Evolutionary conservation across 2,329 filamentous ascomycete genomes (phyloP), one percentile per base, ranked within the genome.

Genomic region (Ceratocystis huliohia): DNA sequence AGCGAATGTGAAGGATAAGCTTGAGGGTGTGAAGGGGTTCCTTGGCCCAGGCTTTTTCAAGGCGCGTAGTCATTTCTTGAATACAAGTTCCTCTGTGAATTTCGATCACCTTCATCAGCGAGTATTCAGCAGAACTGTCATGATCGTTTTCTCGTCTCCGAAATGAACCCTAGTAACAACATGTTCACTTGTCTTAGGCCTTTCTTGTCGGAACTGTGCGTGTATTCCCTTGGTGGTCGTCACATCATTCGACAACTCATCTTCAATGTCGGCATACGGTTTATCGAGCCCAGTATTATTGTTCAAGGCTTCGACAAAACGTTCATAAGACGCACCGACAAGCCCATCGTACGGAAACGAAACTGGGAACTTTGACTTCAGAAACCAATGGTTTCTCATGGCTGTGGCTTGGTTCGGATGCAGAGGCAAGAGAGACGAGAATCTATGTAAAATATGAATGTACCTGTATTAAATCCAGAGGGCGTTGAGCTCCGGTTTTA

Each of bases 221-320:
- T 59, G 10, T 33, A 33, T 33, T 25, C 56, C 56, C 56, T 59
- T 30, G 13, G 22, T 0, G 5, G 56, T 59, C 5, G 22, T 28
- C 48, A 53, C 22, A 15, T 53, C 10, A 15, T 10, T 53, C 8
- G 22, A 53, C 22, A 13, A 53, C 22, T 2, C 48, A 25, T 59
- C 53, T 15, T 41, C 13, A 62, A 85, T 85, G n/a, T 81, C 84
- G 13, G 76, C 71, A 2, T 78, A 70, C 0, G 79, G 69, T 30
- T 37, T 15, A n/a, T 15, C 15, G 6, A 59, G 56, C 56, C 8
- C 53, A 17, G 28, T 2, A 67, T 84, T 79, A 1, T 74, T 71
- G 3, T 84, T 76, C 0, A 85, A 73, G 0, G 75, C 66, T 71
- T 79, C 78, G 1, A 76, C 71, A 59, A 73, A 71, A 41, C 10